Evolutionary conservation across 371 early-diverging fungal species (phyloP).

Genomic region (Synchytrium microbalum): DNA sequence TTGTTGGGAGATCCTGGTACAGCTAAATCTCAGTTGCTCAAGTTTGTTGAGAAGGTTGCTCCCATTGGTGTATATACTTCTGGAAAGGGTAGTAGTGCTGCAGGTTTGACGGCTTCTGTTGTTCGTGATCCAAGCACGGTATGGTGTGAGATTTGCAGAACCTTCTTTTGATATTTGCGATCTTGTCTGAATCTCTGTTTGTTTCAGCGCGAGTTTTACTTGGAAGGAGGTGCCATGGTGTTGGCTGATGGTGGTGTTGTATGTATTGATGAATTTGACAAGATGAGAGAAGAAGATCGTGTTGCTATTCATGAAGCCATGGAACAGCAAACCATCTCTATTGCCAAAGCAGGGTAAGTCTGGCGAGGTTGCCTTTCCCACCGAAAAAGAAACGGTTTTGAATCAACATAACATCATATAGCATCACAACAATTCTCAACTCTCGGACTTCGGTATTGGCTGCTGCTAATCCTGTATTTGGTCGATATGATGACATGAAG

Average conservation of each 20-base stretch:
- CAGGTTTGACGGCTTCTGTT: conserved; percentile 86
- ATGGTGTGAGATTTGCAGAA: conserved; percentile 20
- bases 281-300: conserved; percentile 99
- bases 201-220: conserved; percentile 83
- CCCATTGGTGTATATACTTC: conserved; percentile 93
- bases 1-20: conserved; percentile 99
- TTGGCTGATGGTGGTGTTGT: conserved; percentile 99
- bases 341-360: conserved; percentile 99
- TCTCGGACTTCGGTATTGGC: conserved; percentile 98
- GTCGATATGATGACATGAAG: conserved; percentile 98
- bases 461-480: conserved; percentile 99
- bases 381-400: too few relatives aligned
- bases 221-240: conserved; percentile 99
- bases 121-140: conserved; percentile 73
- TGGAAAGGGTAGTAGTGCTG: conserved; percentile 84
- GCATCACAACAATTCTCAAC: conserved; percentile 99
- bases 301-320: conserved; percentile 99
- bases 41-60: conserved; percentile 92
- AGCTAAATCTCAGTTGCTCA: conserved; percentile 98
- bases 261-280: conserved; percentile 99
- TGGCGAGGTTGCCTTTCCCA: too few relatives aligned
- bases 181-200: neutral
- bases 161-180: neutral
- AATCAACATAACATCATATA: too few relatives aligned
- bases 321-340: conserved; percentile 99